Percentiles rank a stretch among this genome's conserved stretches.
phyloP scores from a whole-genome alignment of 352 stramenopile species.

The Phytophthora uliginosa region DNA sequence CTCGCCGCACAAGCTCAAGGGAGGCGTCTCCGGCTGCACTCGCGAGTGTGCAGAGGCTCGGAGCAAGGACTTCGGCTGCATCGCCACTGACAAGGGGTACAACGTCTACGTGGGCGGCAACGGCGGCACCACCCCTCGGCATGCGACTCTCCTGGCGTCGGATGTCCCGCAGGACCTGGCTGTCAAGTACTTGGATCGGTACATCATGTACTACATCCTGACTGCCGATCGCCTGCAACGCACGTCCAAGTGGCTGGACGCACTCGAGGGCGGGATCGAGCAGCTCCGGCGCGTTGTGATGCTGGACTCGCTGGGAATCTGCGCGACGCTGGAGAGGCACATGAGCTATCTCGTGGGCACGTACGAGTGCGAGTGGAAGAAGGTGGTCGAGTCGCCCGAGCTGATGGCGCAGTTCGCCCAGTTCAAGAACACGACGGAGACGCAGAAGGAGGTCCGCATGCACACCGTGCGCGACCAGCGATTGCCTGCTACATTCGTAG shows the following conservation, averaged over 20 bases:
- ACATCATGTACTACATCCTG: constrained; percentile 95
- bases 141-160: constrained; percentile 69
- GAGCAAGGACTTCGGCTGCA: constrained; percentile 95
- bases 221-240: constrained; percentile 76
- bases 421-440: constrained; percentile 92
- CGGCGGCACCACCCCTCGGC: constrained; percentile 87
- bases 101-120: constrained; percentile 94
- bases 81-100: constrained; percentile 94
- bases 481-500: constrained; percentile 54
- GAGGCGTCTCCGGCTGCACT: constrained; percentile 90
- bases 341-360: constrained; percentile 93
- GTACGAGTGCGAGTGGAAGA: constrained; percentile 96
- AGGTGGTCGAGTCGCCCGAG: constrained; percentile 90
- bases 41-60: constrained; percentile 94
- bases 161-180: constrained; percentile 64
- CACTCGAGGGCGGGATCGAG: constrained; percentile 75
- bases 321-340: constrained; percentile 75
- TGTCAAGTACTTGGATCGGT: constrained; percentile 90
- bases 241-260: constrained; percentile 92
- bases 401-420: constrained; percentile 89
- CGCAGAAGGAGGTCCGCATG: constrained; percentile 67
- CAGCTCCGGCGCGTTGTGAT: constrained; percentile 80
- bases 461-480: constrained; percentile 89
- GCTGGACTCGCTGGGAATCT: constrained; percentile 92
- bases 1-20: constrained; percentile 95